These are phyloP conservation scores for Elsinoe batatas DNA, from an alignment of 2,329 filamentous ascomycete species.

Conservation along the genomic window DNA sequence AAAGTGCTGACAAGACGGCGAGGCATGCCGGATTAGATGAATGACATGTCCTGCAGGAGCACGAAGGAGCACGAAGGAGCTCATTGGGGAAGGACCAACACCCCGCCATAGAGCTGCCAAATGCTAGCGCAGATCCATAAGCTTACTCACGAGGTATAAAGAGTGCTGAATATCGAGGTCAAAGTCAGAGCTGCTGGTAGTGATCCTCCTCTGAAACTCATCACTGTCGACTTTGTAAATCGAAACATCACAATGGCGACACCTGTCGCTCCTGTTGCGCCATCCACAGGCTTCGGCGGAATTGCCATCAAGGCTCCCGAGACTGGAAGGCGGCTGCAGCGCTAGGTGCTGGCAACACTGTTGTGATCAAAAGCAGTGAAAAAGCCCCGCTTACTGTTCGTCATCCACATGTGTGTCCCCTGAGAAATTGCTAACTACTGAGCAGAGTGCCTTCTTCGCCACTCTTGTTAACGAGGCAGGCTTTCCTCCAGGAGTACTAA, in stretches of 20 bases:
- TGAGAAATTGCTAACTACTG: neutral
- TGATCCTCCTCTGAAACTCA: too few species aligned
- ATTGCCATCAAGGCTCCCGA: conserved; percentile 13
- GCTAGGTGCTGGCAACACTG: conserved; percentile 49
- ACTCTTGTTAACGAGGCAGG: conserved; percentile 31
- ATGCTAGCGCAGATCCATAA: neutral
- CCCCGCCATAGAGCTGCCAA: neutral
- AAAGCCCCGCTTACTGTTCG: conserved; percentile 50
- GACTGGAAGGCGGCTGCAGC: conserved; percentile 49
- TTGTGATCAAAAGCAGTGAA: conserved; percentile 54
- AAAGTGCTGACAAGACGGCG: neutral
- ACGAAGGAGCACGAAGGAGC: too few species aligned
- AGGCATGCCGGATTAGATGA: neutral
- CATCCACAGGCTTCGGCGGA: neutral
- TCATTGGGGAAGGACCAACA: neutral
- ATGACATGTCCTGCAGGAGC: too few species aligned
- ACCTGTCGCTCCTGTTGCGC: neutral
- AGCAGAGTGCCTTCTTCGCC: neutral
- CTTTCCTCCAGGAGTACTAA: conserved; percentile 37
- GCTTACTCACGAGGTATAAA: neutral
- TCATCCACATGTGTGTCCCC: conserved; percentile 6
- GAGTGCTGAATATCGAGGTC: neutral
- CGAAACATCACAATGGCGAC: neutral
- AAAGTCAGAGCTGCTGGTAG: too few species aligned
- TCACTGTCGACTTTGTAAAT: too few species aligned